A percentile compares a stretch with the other conserved stretches of the same genome.
These are phyloP conservation scores for Daedaleopsis sinensis DNA, from an alignment of 768 basidiomycete species.

Conservation along the genomic window DNA sequence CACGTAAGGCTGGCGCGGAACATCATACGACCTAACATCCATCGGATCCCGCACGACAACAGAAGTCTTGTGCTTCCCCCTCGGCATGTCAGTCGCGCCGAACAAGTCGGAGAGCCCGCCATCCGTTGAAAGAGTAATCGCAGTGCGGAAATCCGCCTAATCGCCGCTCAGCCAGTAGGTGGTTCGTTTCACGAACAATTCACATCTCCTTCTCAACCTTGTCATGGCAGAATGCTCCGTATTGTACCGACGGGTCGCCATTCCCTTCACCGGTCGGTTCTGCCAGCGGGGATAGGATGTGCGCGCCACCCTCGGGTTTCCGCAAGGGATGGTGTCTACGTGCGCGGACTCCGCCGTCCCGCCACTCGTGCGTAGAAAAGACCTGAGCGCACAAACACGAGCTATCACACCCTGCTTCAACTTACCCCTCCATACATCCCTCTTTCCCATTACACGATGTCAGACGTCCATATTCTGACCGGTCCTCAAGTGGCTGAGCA, in stretches of 20 bases:
- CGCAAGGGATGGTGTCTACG: neutral
- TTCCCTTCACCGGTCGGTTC: neutral
- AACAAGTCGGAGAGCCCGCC: too few relatives aligned
- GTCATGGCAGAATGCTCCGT: neutral
- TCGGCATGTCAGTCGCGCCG: too few relatives aligned
- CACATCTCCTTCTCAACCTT: neutral
- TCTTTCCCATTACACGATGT: constrained; percentile 9
- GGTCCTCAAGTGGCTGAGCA: constrained; percentile 53
- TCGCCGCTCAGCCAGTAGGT: constrained; percentile 8
- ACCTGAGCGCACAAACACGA: neutral
- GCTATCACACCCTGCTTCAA: neutral
- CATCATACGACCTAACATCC: too few relatives aligned
- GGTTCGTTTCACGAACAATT: neutral
- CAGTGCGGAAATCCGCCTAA: constrained; percentile 18
- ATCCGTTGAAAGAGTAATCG: neutral
- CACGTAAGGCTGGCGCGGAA: too few relatives aligned
- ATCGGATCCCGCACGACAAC: too few relatives aligned
- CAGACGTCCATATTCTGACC: constrained; percentile 22
- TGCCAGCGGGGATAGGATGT: neutral
- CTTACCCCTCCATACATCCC: too few relatives aligned
- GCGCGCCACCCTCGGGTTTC: neutral
- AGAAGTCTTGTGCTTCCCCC: too few relatives aligned
- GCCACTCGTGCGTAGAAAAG: constrained; percentile 18
- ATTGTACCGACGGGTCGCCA: neutral
- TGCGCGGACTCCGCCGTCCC: constrained; percentile 23